Conservation (phyloP, 108 stramenopile species). For the Asterionellopsis glacialis region DNA sequence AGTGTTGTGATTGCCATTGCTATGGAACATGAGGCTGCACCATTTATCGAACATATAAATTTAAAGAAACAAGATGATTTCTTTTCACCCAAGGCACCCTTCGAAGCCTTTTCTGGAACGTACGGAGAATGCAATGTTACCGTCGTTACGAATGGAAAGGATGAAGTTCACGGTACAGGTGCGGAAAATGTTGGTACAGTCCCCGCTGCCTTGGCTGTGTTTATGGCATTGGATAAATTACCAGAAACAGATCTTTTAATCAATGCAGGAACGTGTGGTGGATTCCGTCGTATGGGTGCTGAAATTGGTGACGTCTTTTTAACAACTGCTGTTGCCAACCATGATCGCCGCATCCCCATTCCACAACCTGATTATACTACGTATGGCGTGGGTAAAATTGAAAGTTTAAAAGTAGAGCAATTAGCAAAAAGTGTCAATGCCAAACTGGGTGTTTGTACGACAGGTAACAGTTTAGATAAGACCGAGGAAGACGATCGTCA, state of each 20-base stretch:
- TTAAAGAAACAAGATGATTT: slow-evolving; percentile 52
- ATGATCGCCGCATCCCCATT: slow-evolving; percentile 96
- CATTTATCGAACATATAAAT: slow-evolving; percentile 75
- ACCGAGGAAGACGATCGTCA: slow-evolving; percentile 66
- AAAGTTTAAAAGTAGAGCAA: slow-evolving; percentile 24
- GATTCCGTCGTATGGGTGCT: slow-evolving; percentile 86
- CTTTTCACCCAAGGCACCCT: slow-evolving; percentile 77
- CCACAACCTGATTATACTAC: slow-evolving; percentile 69
- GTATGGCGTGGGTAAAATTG: slow-evolving; percentile 80
- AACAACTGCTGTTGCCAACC: slow-evolving; percentile 84
- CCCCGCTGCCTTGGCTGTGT: slow-evolving; percentile 74
- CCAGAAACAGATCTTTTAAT: slow-evolving; percentile 69
- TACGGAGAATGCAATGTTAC: slow-evolving; percentile 78
- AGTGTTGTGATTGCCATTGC: slow-evolving; percentile 84
- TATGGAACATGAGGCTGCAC: slow-evolving; percentile 93
- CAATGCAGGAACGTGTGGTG: slow-evolving; percentile 97
- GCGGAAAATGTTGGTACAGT: slow-evolving; percentile 96
- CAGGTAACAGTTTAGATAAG: slow-evolving; percentile 90
- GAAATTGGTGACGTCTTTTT: slow-evolving; percentile 91
- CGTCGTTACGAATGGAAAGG: slow-evolving; percentile 91
- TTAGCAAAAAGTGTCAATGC: slow-evolving; percentile 40
- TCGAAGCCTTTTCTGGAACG: slow-evolving; percentile 72
- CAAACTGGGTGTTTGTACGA: slow-evolving; percentile 88
- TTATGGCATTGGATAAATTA: slow-evolving; percentile 65
- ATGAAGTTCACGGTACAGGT: slow-evolving; percentile 68